Conservation (phyloP, 352 stramenopile species). For the Phytopythium oedochilum region DNA sequence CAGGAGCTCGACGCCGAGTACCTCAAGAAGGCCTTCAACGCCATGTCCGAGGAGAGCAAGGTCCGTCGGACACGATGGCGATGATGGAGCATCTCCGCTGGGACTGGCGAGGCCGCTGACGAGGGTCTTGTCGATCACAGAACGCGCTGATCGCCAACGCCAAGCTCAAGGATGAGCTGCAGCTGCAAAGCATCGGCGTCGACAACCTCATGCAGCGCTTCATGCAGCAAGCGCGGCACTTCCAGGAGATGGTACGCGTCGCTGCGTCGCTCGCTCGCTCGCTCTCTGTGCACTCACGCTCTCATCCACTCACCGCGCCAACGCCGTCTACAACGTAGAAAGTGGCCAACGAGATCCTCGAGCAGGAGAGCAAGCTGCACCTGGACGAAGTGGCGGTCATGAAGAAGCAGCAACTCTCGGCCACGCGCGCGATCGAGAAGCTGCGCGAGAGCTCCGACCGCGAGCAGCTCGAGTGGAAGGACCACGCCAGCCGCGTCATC, state of each 20-base stretch:
- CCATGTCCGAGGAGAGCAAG: constrained; percentile 82
- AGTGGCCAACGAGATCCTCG: constrained; percentile 73
- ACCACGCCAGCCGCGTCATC: constrained; percentile 39
- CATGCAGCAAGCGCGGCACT: constrained; percentile 58
- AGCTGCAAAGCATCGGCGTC: constrained; percentile 72
- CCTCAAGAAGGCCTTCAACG: constrained; percentile 78
- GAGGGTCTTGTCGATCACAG: constrained; percentile 9
- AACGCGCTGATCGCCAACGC: constrained; percentile 76
- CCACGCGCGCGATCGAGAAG: constrained; percentile 54
- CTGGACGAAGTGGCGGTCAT: constrained; percentile 53
- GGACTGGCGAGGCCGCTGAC: no score
- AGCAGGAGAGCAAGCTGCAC: constrained; percentile 59
- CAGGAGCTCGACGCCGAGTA: constrained; percentile 77
- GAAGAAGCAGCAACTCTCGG: constrained; percentile 60
- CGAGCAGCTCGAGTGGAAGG: constrained; percentile 53
- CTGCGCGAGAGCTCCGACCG: constrained; percentile 41
- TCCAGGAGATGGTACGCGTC: constrained; percentile 55
- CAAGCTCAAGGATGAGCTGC: constrained; percentile 76
- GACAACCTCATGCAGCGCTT: constrained; percentile 81
- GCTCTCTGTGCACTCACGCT: no score
- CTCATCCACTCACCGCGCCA: no score
- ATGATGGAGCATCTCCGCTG: no score
- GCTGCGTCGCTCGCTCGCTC: no score
- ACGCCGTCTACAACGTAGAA: constrained; percentile 28
- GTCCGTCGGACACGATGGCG: no score